A percentile compares a stretch with the other conserved stretches of the same genome.
Evolutionary conservation across 805 yeast genomes (phyloP).

Genomic region (Schwanniomyces pseudopolymorphus): DNA sequence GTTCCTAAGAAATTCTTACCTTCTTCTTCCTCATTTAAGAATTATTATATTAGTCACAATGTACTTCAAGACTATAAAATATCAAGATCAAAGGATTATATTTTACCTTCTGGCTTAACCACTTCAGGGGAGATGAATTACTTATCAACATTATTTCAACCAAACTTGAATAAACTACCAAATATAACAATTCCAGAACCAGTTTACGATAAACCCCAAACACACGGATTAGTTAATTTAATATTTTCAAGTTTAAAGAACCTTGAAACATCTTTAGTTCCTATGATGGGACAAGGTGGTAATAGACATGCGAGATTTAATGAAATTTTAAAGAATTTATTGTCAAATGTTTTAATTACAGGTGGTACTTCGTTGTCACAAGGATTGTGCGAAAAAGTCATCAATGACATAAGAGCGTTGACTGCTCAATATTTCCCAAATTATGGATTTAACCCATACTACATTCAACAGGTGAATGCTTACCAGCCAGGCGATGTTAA

Average conservation of each 20-base stretch:
- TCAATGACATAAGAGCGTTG: slow-evolving; percentile 52
- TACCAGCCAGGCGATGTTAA: slow-evolving; percentile 26
- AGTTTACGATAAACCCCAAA: slow-evolving; percentile 43
- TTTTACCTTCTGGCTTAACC: slow-evolving; percentile 20
- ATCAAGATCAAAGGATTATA: slow-evolving; percentile 17
- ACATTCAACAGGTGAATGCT: slow-evolving; percentile 24
- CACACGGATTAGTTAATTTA: slow-evolving; percentile 47
- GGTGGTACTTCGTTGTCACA: slow-evolving; percentile 60
- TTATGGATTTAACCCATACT: slow-evolving; percentile 29
- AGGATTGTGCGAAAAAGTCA: slow-evolving; percentile 55
- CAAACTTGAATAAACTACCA: slow-evolving; percentile 51
- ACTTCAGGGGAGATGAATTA: slow-evolving; percentile 14
- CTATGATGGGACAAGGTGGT: slow-evolving; percentile 29
- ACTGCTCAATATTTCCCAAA: slow-evolving; percentile 47
- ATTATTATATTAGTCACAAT: slow-evolving; percentile 34
- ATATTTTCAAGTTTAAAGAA: slow-evolving; percentile 35
- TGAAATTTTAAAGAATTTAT: slow-evolving; percentile 37
- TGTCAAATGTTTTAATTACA: slow-evolving; percentile 51
- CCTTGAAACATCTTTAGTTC: slow-evolving; percentile 33
- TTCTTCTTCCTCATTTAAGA: slow-evolving; percentile 31
- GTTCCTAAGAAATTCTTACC: slow-evolving; percentile 16
- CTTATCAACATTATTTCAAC: slow-evolving; percentile 72
- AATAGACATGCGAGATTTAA: slow-evolving; percentile 32
- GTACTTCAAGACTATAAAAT: slow-evolving; percentile 37
- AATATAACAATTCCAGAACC: slow-evolving; percentile 28